Evolutionary conservation across 1,284 basidiomycete genomes (phyloP), one percentile per base, ranked within the genome.

Genomic region (Lignosus rhinocerotis): DNA sequence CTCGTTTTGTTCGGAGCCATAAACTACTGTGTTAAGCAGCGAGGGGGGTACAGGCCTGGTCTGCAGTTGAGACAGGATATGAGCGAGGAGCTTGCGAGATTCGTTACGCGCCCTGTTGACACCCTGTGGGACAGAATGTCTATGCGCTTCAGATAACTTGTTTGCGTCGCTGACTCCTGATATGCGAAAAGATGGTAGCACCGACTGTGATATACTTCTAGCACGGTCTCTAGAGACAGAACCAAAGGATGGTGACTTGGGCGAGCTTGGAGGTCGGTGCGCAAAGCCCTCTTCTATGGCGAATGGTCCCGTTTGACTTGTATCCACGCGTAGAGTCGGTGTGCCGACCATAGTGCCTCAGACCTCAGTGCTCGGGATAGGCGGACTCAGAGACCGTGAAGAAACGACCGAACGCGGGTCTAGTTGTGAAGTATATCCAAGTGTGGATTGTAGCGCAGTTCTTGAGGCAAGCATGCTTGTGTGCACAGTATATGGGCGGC

Each of bases 31-130:
- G 50, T 82, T 77, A 53, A 80, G 77, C 34, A 82, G 71, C 0
- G 81, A 69, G 4, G 82, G 80, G 44, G 88, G 83, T 59, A 78
- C 77, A 2, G 73, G 72, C 59, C 88, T 77, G 55, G 73, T 74
- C 46, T 80, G 78, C 32, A 90, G 76, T 63, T 87, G 84, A 8
- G 72, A 73, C 16, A 89, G 72, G 33, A 87, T 75, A 68, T 86
- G 83, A 0, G 78, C 76, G 9, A 88, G 73, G 32, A 87, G 74
- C 67, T 88, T 87, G 42, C 81, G 78, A 8, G 82, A 81, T 69
- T 86, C 86, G 55, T 79, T 79, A 30, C 74, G 75, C 30, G 80
- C 79, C 62, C 76, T 73, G 52, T 70, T 71, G 31, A 69, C 71
- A 10, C 73, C 72, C 33, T 76, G 66, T 12, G 66, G 55, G 3